Evolutionary conservation across 768 basidiomycete species (phyloP), one percentile per base, ranked within the genome.

Genomic region (Hemileccinum rubropunctum): DNA sequence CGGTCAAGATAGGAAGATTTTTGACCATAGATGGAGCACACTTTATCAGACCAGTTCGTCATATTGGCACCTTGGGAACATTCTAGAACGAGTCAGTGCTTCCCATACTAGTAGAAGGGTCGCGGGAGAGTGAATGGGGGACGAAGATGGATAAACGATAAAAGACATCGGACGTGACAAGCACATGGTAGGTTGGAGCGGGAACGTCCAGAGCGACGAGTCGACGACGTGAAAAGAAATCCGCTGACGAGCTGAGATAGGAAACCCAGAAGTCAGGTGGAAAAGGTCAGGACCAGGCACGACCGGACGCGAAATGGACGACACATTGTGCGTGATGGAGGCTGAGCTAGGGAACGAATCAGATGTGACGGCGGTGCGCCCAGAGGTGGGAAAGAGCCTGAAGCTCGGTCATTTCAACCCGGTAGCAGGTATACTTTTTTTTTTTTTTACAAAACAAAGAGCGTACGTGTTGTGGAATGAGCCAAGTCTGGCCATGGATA

Each of bases 91-190:
- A 48, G 38, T 18, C 21, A 28, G 30, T 34, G 6, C 38, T 61
- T 64, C 58, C 62, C 58, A 58, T 49, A n/a, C n/a, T n/a, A n/a
- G n/a, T 32, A 4, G 47, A 54, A 58, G 53, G 56, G 61, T 58
- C 49, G 48, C 50, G 61, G 52, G 37, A 56, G 44, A 23, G 32
- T 20, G 20, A 17, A 28, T 15, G 38, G 40, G 18, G 14, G 15
- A 36, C 13, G 35, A 45, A 17, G 30, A 17, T 20, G 18, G 42
- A 27, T 32, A 46, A 47, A 45, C 32, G 20, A 28, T 33, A 12
- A 26, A 28, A n/a, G n/a, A 14, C 12, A 21, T n/a, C 17, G 34
- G 18, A 36, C n/a, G 32, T 39, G 48, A 36, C 36, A 44, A 40
- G 40, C 47, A 17, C 10, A 10, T 26, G 27, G 23, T 3, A 23